Percentiles rank a stretch among this genome's conserved stretches.
Conservation (phyloP, 257 asterid species). For the Nicotiana tabacum region DNA sequence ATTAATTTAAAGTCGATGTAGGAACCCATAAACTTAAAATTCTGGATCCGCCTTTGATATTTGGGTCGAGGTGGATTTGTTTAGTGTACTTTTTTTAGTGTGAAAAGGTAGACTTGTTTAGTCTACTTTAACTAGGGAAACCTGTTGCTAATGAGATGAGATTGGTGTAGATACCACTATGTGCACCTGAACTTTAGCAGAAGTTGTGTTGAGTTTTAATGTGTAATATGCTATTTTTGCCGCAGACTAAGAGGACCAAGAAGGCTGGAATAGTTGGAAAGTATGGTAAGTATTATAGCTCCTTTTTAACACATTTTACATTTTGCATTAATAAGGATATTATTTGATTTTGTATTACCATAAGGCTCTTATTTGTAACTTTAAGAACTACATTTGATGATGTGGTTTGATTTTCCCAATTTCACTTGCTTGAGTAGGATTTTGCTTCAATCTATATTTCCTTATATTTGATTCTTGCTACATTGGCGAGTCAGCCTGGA, state of each 20-base stretch:
- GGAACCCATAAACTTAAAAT: too few relatives aligned
- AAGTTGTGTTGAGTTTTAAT: not conserved
- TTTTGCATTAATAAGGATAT: not conserved
- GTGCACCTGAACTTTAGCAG: not conserved
- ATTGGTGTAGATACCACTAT: not conserved
- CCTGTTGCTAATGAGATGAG: not conserved
- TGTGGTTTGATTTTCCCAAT: not conserved
- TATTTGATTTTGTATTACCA: not conserved
- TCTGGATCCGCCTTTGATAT: too few relatives aligned
- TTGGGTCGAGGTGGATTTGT: not conserved
- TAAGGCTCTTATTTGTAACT: not conserved
- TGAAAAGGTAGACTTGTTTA: not conserved
- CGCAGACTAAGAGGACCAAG: conserved; percentile 13
- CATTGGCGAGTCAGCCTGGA: not conserved
- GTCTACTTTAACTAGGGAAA: not conserved
- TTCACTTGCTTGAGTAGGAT: not conserved
- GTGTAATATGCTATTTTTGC: not conserved
- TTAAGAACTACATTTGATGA: not conserved
- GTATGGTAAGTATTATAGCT: not conserved
- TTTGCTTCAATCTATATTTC: not conserved
- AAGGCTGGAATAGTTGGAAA: conserved; percentile 9
- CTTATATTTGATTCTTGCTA: not conserved
- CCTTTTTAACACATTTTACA: not conserved
- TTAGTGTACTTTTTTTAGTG: not conserved
- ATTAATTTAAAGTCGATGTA: too few relatives aligned